Base-by-base conservation (phyloP, 805 yeast genomes). In the Lachancea waltii region DNA sequence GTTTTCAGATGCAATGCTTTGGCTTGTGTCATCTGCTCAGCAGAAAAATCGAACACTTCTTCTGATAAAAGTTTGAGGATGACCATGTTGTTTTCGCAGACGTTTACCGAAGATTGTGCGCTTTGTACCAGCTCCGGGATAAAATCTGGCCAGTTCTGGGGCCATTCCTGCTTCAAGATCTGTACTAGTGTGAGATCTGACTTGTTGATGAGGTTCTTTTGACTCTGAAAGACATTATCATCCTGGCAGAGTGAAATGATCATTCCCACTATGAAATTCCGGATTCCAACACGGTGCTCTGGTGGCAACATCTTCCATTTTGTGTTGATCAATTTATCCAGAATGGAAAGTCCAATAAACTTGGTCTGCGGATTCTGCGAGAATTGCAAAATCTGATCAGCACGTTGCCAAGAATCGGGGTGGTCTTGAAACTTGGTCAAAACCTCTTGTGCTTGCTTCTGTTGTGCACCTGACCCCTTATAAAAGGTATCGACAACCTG, bases 151-250 rank as follows among this genome's bases (percentile, higher is more conserved):
- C 99, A 92, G 60, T 89, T 84, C 51, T 81, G 85, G 23, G 99
- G 99, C 99, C 99, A 92, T 60, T 92, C 99, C 65, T 92, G 97
- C 56, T 92, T 92, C 55, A 92, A 75, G 36, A 92, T 81, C 56
- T 89, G 94, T 25, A 92, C 98, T 53, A 92, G 69, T 11, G 97
- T 90, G 55, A 92, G 72, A 64, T 92, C 95, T 52, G 89, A 87
- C 62, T 92, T 92, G 67, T 83, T 85, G 56, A 92, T 85, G 55
- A 92, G 71, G 15, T 96, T 79, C 54, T 80, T 81, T 56, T 86
- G 86, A 29, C 73, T 63, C 35, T 70, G 72, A 56, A 89, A 86
- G 22, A 75, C 69, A 7, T 70, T 66, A 43, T 85, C 94, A 57
- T 85, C 85, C 44, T 85, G 90, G 64, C 95, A 85, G 73, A 90